phyloP scores from a whole-genome alignment of 179 eudicot genomes.

The Dionaea muscipula region DNA sequence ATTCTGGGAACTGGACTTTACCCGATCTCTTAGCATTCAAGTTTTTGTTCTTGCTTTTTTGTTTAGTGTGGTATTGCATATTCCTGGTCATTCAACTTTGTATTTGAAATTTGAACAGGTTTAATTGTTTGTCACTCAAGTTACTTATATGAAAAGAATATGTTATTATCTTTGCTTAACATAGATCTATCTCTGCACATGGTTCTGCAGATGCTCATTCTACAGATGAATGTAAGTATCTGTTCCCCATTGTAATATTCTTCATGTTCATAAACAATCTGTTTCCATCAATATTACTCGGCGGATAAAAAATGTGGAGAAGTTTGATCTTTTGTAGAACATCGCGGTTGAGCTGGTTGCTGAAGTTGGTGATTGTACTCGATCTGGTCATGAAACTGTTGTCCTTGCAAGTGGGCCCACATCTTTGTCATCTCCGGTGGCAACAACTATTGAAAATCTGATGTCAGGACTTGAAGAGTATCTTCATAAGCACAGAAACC shows the following conservation, averaged over 20 bases:
- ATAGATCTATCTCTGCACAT: conserved; percentile 8
- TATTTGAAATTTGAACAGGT: neutral
- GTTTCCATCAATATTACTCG: neutral
- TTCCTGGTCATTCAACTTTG: neutral
- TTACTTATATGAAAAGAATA: neutral
- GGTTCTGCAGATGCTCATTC: conserved; percentile 51
- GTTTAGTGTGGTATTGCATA: neutral
- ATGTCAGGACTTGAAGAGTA: conserved; percentile 55
- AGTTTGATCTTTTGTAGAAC: conserved; percentile 25
- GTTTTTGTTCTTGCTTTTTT: neutral
- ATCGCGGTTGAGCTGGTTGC: conserved; percentile 57
- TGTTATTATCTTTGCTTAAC: neutral
- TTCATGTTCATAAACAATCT: neutral
- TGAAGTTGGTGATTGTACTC: conserved; percentile 24
- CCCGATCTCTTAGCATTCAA: neutral
- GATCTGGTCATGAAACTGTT: conserved; percentile 29
- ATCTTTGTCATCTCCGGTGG: conserved; percentile 19
- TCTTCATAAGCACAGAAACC: conserved; percentile 54
- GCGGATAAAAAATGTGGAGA: neutral
- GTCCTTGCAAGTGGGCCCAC: conserved; percentile 28
- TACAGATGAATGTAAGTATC: conserved; percentile 58
- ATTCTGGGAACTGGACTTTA: neutral
- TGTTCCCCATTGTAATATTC: conserved; percentile 1
- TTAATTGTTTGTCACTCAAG: neutral
- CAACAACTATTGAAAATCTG: conserved; percentile 37